Conservation (phyloP, 2,329 filamentous ascomycete species). For the Diplodia sapinea region DNA sequence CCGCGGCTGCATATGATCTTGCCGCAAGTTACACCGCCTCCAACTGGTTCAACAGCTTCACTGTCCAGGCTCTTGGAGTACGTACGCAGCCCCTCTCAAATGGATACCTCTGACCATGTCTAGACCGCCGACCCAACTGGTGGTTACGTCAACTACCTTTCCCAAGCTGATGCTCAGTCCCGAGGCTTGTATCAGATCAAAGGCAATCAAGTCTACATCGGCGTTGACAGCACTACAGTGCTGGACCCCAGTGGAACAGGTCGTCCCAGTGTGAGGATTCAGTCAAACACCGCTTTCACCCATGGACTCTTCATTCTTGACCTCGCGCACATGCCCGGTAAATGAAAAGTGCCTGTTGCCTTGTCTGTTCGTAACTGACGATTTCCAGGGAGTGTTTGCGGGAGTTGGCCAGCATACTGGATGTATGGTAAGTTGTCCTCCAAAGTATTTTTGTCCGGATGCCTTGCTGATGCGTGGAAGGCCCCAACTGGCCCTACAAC, state of each 20-base stretch:
- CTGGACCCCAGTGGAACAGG: constrained; percentile 44
- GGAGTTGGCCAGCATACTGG: constrained; percentile 49
- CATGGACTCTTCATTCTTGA: constrained; percentile 48
- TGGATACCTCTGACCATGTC: background rate
- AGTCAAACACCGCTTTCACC: constrained; percentile 47
- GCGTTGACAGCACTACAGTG: constrained; percentile 43
- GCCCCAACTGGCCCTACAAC: constrained; percentile 48
- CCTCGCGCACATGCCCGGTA: constrained; percentile 49
- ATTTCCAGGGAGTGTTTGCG: constrained; percentile 37
- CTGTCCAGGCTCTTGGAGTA: constrained; percentile 38
- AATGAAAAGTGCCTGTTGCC: constrained; percentile 15
- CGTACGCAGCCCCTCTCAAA: constrained; percentile 33
- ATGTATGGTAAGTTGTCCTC: constrained; percentile 19
- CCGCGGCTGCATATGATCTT: constrained; percentile 39
- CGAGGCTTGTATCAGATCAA: constrained; percentile 43
- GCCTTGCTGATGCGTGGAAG: constrained; percentile 38
- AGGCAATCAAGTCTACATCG: constrained; percentile 48
- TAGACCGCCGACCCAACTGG: constrained; percentile 47
- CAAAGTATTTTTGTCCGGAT: background rate
- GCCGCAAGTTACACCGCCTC: constrained; percentile 46
- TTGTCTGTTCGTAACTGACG: background rate
- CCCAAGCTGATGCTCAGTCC: constrained; percentile 41
- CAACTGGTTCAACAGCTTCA: constrained; percentile 48
- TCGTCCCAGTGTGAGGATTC: constrained; percentile 45
- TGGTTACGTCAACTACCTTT: constrained; percentile 49